Base-by-base conservation (phyloP, 2,329 filamentous ascomycete genomes). In the Blastomyces silverae region DNA sequence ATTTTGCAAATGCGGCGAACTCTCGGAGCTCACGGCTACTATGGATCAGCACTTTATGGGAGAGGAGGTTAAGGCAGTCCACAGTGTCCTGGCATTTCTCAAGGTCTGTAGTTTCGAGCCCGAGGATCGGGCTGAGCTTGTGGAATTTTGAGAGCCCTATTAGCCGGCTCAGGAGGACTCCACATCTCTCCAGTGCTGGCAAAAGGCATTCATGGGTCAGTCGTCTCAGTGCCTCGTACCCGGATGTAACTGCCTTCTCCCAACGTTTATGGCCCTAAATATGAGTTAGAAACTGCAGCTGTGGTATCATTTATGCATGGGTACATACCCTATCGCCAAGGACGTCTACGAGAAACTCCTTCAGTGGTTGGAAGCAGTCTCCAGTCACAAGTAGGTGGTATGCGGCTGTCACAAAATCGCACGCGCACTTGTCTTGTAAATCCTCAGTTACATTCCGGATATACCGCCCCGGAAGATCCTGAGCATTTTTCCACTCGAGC, bases 271-370 rank as follows among this genome's bases (percentile, higher is more conserved):
- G 90, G 0, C 92, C 92, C 89, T 94, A 61, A 25, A 25, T 20
- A 39, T 66, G 65, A 52, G 66, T 62, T 34, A 61, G 25, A 44
- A 55, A 7, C 52, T 44, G 8, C 28, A 13, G n/a, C 10, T 44
- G 8, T n/a, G 31, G 28, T 25, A 58, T 25, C 4, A 56, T 39
- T 28, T 31, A 0, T 62, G 44, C 56, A 13, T 46, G 3, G 31
- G 34, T 39, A 75, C 84, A 72, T 80, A 92, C 90, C 67, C 90
- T 82, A 73, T 95, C 91, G 8, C 87, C 85, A 39, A 97, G 79
- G 68, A 89, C 89, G 71, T 96, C 91, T 4, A 92, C 85, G 1
- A 99, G 82, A 89, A 95, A 99, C 73, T 97, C 92, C 66, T 87
- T 87, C 63, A 97, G 81, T 25, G 86, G 84, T 11, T 85, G 84